These are phyloP conservation scores for Beauveria australis DNA, from an alignment of 2,329 filamentous ascomycete genomes.

Conservation along the genomic window DNA sequence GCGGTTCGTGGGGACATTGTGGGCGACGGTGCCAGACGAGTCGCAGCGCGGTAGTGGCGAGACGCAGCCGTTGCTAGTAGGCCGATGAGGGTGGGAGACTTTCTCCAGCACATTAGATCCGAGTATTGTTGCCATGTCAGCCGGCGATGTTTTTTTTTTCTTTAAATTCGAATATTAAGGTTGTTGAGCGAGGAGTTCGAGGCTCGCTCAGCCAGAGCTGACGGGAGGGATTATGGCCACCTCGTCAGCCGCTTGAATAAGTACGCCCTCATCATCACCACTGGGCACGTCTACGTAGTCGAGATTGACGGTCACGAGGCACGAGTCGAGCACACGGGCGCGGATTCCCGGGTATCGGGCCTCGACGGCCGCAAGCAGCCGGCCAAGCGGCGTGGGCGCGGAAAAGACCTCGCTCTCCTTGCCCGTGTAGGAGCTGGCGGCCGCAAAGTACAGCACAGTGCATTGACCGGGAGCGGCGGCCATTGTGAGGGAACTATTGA, in stretches of 20 bases:
- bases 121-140: neutral
- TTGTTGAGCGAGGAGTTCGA: too few species aligned
- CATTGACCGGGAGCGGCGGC: slow-evolving; percentile 51
- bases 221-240: slow-evolving; percentile 84
- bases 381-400: slow-evolving; percentile 54
- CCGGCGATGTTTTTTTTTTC: neutral
- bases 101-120: neutral
- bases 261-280: slow-evolving; percentile 31
- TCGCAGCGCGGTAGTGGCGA: slow-evolving; percentile 9
- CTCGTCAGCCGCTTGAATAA: slow-evolving; percentile 68
- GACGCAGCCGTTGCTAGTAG: slow-evolving; percentile 15
- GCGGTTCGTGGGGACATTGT: neutral
- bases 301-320: slow-evolving; percentile 71
- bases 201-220: slow-evolving; percentile 59
- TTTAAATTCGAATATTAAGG: too few species aligned
- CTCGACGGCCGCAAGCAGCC: slow-evolving; percentile 62
- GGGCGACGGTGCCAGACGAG: neutral
- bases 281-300: slow-evolving; percentile 66
- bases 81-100: neutral
- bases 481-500: slow-evolving; percentile 11
- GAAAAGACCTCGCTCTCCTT: slow-evolving; percentile 57
- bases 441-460: slow-evolving; percentile 74
- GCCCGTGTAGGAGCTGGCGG: slow-evolving; percentile 62
- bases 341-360: slow-evolving; percentile 61
- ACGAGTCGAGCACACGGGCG: slow-evolving; percentile 60